A percentile compares a stretch with the other conserved stretches of the same genome.
phyloP scores from a whole-genome alignment of 192 early-diverging fungal genomes.

The Umbelopsis ramanniana region DNA sequence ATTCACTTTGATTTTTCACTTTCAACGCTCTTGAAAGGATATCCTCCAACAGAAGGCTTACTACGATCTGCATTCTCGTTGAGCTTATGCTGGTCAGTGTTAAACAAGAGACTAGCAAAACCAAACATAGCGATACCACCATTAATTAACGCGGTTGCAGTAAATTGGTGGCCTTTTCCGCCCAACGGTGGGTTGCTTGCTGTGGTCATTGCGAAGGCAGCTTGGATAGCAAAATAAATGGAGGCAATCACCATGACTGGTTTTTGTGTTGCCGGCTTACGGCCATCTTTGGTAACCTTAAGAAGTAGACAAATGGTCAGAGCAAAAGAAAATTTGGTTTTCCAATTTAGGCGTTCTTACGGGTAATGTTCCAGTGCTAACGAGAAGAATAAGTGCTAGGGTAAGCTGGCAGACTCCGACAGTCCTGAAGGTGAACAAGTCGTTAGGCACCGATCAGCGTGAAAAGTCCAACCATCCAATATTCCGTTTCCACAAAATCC shows the following conservation, averaged over 20 bases:
- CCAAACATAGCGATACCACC: slow-evolving; percentile 19
- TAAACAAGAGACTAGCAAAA: slow-evolving; percentile 17
- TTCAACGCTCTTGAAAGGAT: slow-evolving; percentile 24
- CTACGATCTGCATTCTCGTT: neutral
- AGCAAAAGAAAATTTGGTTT: too few species aligned
- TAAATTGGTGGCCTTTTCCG: slow-evolving; percentile 23
- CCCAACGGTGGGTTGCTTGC: slow-evolving; percentile 16
- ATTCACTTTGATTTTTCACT: slow-evolving; percentile 8
- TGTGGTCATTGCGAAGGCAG: slow-evolving; percentile 1
- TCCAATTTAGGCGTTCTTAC: neutral
- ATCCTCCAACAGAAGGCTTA: neutral
- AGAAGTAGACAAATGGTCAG: neutral
- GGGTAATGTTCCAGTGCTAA: slow-evolving; percentile 4
- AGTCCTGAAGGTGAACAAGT: neutral
- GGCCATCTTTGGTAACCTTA: slow-evolving; percentile 12
- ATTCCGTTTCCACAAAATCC: too few species aligned
- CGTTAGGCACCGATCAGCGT: too few species aligned
- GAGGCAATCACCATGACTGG: slow-evolving; percentile 6
- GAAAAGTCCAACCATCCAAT: too few species aligned
- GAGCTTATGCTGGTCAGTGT: slow-evolving; percentile 1
- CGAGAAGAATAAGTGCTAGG: neutral
- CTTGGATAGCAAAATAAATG: slow-evolving; percentile 16
- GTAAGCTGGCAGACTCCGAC: slow-evolving; percentile 12
- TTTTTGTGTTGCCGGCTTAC: slow-evolving; percentile 19
- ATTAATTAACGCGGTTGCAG: neutral